These are phyloP conservation scores for Fusarium sp. DNA, from an alignment of 2,329 filamentous ascomycete species.

Conservation along the genomic window DNA sequence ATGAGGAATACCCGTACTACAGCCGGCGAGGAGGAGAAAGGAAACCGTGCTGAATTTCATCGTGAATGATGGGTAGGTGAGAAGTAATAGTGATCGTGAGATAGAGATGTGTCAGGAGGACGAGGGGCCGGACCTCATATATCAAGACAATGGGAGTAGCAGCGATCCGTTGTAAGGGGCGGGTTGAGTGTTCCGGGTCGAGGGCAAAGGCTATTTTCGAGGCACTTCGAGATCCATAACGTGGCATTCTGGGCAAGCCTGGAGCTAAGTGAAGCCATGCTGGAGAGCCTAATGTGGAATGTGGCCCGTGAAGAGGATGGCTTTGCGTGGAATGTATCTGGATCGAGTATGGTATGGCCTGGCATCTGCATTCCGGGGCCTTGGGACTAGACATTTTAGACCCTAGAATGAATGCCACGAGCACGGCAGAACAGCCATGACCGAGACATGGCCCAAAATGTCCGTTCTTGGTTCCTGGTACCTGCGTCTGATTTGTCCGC, in stretches of 20 bases:
- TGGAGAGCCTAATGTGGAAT: slow-evolving; percentile 27
- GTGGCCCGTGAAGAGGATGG: slow-evolving; percentile 13
- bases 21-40: slow-evolving; percentile 25
- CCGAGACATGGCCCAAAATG: neutral
- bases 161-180: neutral
- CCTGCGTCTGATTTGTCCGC: slow-evolving; percentile 28
- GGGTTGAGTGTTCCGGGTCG: slow-evolving; percentile 15
- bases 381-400: slow-evolving; percentile 10
- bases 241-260: slow-evolving; percentile 29
- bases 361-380: slow-evolving; percentile 24
- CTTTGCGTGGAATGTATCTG: slow-evolving; percentile 29
- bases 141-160: slow-evolving; percentile 20
- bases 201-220: slow-evolving; percentile 10
- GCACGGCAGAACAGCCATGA: slow-evolving; percentile 4
- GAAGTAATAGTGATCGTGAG: neutral
- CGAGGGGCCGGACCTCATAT: slow-evolving; percentile 19
- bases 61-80: neutral
- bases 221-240: slow-evolving; percentile 17
- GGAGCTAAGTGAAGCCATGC: slow-evolving; percentile 24
- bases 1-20: slow-evolving; percentile 24
- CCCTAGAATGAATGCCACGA: slow-evolving; percentile 8
- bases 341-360: slow-evolving; percentile 20
- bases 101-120: neutral
- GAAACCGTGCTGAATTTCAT: slow-evolving; percentile 37
- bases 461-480: slow-evolving; percentile 24